A percentile compares a stretch with the other conserved stretches of the same genome.
Evolutionary conservation across 2,329 filamentous ascomycete species (phyloP).

Genomic region (Diaporthe eres): DNA sequence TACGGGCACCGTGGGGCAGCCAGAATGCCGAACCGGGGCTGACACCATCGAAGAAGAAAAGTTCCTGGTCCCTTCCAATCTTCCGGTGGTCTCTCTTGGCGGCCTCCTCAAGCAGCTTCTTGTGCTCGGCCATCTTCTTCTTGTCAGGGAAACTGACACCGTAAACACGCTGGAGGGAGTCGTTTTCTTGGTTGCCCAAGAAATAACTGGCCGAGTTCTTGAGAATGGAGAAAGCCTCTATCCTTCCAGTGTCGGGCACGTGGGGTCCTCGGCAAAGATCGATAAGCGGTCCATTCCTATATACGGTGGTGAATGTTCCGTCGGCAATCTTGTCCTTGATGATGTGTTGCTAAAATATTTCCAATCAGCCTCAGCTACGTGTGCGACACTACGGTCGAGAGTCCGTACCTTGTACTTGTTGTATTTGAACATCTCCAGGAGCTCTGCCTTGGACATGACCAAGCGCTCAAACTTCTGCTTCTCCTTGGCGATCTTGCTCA

Average conservation of each 20-base stretch:
- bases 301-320: constrained; percentile 92
- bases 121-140: constrained; percentile 92
- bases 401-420: constrained; percentile 86
- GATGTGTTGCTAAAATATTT: constrained; percentile 80
- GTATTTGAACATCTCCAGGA: constrained; percentile 96
- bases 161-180: constrained; percentile 96
- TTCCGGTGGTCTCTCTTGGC: constrained; percentile 96
- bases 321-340: constrained; percentile 94
- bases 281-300: constrained; percentile 92
- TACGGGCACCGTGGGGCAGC: constrained; percentile 90
- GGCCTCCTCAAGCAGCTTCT: constrained; percentile 97
- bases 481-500: constrained; percentile 90
- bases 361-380: not conserved
- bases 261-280: constrained; percentile 97
- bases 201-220: constrained; percentile 82
- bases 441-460: constrained; percentile 88
- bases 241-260: constrained; percentile 91
- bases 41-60: constrained; percentile 95
- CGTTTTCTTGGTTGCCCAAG: constrained; percentile 92
- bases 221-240: constrained; percentile 95
- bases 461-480: constrained; percentile 96
- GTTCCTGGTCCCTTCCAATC: constrained; percentile 94
- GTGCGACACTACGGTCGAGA: not conserved
- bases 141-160: constrained; percentile 97
- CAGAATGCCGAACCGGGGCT: constrained; percentile 97